Evolutionary conservation across 2,329 filamentous ascomycete species (phyloP), one percentile per base, ranked within the genome.

Genomic region (Cladobotryum mycophilum): DNA sequence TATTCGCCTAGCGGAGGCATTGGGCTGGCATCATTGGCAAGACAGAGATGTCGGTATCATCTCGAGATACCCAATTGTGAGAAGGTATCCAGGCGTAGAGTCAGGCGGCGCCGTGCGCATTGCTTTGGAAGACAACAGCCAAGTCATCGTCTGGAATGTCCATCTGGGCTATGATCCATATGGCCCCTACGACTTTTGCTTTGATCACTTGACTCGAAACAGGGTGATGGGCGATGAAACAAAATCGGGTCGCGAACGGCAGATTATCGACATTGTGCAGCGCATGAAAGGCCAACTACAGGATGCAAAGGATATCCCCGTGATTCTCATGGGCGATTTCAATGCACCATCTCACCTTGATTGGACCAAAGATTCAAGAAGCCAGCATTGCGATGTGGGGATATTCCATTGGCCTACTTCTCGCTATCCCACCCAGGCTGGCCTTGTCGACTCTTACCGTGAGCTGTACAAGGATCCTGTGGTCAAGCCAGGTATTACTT

Each of bases 271-370:
- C 13, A 70, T 65, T 1, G 51, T 72, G 4, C 49, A 52, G 1
- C 60, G 56, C 4, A 72, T 73, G 63, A 47, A 61, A 35, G 48
- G 47, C 6, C 60, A 67, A 3, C 53, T 73, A 1, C 55, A 52
- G 5, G 53, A 65, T 20, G 57, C 67, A 0, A 61, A 67, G 18
- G 56, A 60, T 0, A 53, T 64, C 0, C 69, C 71, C 3, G 64
- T 72, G 1, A 51, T 73, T 30, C 48, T 74, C 1, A 58, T 66
- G 1, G 71, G 71, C 20, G 71, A 74, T 56, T 70, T 73, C 51
- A 73, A 73, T 55, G 69, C 71, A 1, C 70, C 71, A 0, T 73
- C 71, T 13, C 70, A 73, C 41, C 61, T 72, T 2, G 71, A 74
- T 60, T 74, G 64, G 60, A 66, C 63, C 5, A 62, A 69, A 5